These are phyloP conservation scores for Viscum album DNA, from an alignment of 177 flowering plant species.

Conservation along the genomic window DNA sequence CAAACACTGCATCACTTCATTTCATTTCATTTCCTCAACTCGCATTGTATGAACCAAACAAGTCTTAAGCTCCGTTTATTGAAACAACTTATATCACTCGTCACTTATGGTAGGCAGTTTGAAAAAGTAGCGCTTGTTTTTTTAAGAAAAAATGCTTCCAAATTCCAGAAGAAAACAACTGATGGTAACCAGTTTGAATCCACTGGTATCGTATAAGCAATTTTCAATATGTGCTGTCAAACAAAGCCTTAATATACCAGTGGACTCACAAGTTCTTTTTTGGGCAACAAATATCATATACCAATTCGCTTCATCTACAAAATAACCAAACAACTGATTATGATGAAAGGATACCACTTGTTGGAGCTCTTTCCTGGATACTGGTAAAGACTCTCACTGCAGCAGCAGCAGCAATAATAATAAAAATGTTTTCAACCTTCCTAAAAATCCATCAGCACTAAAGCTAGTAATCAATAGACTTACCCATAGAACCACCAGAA, in stretches of 20 bases:
- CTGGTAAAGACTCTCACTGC: constrained; percentile 94
- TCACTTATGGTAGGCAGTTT: too few relatives aligned
- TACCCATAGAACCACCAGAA: constrained; percentile 77
- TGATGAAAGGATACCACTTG: constrained; percentile 60
- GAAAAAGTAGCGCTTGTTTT: too few relatives aligned
- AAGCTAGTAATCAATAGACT: constrained; percentile 16
- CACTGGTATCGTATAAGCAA: neutral
- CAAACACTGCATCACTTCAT: too few relatives aligned
- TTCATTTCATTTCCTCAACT: too few relatives aligned
- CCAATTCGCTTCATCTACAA: neutral
- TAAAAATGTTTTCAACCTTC: neutral
- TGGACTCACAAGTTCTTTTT: neutral
- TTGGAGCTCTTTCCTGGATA: constrained; percentile 86
- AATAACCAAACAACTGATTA: neutral
- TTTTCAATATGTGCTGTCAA: neutral
- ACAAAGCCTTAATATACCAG: too few relatives aligned
- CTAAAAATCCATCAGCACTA: neutral
- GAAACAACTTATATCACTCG: too few relatives aligned
- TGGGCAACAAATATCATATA: neutral
- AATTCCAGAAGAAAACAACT: too few relatives aligned
- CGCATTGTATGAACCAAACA: too few relatives aligned
- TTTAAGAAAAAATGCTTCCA: too few relatives aligned
- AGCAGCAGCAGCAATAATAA: constrained; percentile 20
- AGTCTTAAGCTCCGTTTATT: too few relatives aligned
- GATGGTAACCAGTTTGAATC: too few relatives aligned